Evolutionary conservation across 2,329 filamentous ascomycete genomes (phyloP).

Genomic region (Raffaelea arxii): DNA sequence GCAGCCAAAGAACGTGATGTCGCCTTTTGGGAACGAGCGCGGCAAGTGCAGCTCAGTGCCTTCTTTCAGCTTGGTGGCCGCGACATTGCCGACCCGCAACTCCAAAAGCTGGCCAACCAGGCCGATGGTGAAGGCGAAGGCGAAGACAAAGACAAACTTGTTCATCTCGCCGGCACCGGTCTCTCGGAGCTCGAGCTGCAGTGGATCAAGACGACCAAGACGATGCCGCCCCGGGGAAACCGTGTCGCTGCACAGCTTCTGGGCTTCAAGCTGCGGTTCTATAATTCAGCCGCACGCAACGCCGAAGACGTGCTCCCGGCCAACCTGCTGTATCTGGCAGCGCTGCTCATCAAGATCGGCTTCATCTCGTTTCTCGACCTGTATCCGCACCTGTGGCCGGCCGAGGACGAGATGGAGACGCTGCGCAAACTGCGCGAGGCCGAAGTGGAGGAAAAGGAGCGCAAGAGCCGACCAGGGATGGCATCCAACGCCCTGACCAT

Average conservation of each 20-base stretch:
- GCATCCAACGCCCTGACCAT: constrained; percentile 74
- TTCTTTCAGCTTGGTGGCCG: constrained; percentile 84
- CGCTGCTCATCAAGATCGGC: constrained; percentile 89
- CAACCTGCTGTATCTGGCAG: constrained; percentile 85
- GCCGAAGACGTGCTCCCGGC: constrained; percentile 75
- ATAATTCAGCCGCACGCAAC: constrained; percentile 64
- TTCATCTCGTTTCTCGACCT: constrained; percentile 89
- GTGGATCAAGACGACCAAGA: constrained; percentile 76
- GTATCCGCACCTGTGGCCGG: constrained; percentile 83
- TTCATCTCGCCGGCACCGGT: constrained; percentile 45
- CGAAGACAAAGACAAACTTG: constrained; percentile 18
- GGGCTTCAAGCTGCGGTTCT: constrained; percentile 95
- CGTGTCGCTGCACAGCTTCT: constrained; percentile 87
- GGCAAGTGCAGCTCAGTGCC: constrained; percentile 65
- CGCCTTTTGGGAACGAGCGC: constrained; percentile 73
- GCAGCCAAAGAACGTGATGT: constrained; percentile 58
- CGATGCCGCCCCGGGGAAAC: constrained; percentile 76
- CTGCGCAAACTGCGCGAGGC: constrained; percentile 61
- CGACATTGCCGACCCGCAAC: constrained; percentile 50
- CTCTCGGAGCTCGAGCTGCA: constrained; percentile 39
- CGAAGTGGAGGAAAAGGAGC: constrained; percentile 71
- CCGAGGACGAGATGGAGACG: constrained; percentile 71
- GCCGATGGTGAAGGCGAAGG: constrained; percentile 25
- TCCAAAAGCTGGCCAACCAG: constrained; percentile 31
- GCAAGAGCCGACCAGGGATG: constrained; percentile 58